Evolutionary conservation across 2,329 filamentous ascomycete genomes (phyloP).

Genomic region (Periconia sp.): DNA sequence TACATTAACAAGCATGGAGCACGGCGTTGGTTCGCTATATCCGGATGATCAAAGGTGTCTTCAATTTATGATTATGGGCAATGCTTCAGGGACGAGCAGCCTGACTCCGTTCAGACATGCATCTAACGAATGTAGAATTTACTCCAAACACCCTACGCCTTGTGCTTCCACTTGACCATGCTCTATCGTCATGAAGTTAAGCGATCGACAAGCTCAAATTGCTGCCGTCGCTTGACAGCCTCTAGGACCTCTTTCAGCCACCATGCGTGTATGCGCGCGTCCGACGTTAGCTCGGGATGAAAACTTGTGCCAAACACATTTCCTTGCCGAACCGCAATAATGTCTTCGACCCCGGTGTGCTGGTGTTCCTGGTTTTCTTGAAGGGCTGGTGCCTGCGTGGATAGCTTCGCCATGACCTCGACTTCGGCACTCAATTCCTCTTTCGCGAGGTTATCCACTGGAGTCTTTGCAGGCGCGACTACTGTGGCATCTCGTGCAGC

Average conservation of each 20-base stretch:
- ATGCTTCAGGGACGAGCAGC: too few species aligned
- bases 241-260: slow-evolving; percentile 76
- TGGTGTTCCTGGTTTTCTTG: slow-evolving; percentile 55
- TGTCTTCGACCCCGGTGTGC: slow-evolving; percentile 63
- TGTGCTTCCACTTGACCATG: slow-evolving; percentile 8
- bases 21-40: background rate
- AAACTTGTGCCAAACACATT: slow-evolving; percentile 96
- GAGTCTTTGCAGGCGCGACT: slow-evolving; percentile 61
- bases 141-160: slow-evolving; percentile 16
- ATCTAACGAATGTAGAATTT: slow-evolving; percentile 14
- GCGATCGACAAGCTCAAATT: slow-evolving; percentile 39
- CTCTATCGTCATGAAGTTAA: slow-evolving; percentile 18
- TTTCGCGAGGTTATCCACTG: slow-evolving; percentile 53
- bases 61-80: too few species aligned
- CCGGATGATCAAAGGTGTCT: background rate
- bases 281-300: slow-evolving; percentile 89
- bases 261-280: slow-evolving; percentile 89
- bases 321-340: slow-evolving; percentile 86
- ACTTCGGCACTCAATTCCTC: slow-evolving; percentile 57
- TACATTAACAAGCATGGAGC: background rate
- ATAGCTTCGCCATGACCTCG: slow-evolving; percentile 64
- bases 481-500: slow-evolving; percentile 57
- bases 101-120: slow-evolving; percentile 13
- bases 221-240: slow-evolving; percentile 36
- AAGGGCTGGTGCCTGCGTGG: slow-evolving; percentile 57